Conservation (phyloP, 345 rosid genomes). For the Sonneratia alba region DNA sequence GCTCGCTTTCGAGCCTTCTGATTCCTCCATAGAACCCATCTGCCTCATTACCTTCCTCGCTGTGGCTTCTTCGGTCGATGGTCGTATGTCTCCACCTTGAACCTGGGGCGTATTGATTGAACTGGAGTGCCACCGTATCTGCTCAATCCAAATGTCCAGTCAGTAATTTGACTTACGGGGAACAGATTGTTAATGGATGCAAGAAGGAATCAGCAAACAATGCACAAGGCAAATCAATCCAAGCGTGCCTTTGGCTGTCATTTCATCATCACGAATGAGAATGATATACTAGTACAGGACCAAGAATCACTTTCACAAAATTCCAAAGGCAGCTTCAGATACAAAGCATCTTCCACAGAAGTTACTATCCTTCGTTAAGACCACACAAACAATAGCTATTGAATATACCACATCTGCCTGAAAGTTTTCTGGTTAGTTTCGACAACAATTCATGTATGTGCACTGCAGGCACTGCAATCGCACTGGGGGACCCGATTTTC, state of each 20-base stretch:
- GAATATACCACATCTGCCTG: too few relatives aligned
- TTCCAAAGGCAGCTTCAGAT: neutral
- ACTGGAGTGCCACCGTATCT: conserved; percentile 52
- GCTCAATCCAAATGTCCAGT: conserved; percentile 8
- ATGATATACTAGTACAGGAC: too few relatives aligned
- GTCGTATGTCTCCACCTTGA: conserved; percentile 61
- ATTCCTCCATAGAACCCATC: conserved; percentile 87
- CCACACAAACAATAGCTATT: too few relatives aligned
- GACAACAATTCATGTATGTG: conserved; percentile 2
- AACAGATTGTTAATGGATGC: neutral
- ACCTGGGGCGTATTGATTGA: conserved; percentile 61
- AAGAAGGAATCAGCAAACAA: conserved; percentile 12
- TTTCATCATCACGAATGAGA: too few relatives aligned
- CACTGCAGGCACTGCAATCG: neutral
- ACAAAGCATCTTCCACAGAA: neutral
- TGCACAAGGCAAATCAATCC: too few relatives aligned
- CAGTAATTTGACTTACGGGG: too few relatives aligned
- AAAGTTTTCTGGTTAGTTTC: neutral
- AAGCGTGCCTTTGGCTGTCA: too few relatives aligned
- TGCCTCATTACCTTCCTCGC: conserved; percentile 68
- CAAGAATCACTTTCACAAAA: neutral
- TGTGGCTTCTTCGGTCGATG: conserved; percentile 47
- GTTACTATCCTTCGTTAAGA: neutral
- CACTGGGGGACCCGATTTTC: conserved; percentile 3
- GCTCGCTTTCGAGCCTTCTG: conserved; percentile 38